Percentiles rank a stretch among this genome's conserved stretches.
phyloP scores from a whole-genome alignment of 305 asterid species.

The Solanum hybrid region DNA sequence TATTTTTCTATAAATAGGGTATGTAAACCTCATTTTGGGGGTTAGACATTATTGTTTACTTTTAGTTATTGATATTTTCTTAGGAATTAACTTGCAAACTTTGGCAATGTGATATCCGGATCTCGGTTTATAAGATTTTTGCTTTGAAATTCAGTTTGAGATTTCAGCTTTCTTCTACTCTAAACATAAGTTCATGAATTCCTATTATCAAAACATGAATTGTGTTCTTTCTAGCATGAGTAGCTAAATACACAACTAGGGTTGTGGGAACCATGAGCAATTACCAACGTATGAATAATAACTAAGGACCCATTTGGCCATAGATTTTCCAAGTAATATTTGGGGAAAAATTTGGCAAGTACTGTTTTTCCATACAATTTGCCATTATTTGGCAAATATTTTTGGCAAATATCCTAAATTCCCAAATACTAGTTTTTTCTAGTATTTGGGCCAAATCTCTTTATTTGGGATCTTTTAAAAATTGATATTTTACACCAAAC shows the following conservation, averaged over 20 bases:
- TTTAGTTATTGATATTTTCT: background rate
- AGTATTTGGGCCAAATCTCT: too few relatives aligned
- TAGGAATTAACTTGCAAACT: background rate
- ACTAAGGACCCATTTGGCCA: too few relatives aligned
- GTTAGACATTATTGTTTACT: background rate
- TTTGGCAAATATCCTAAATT: too few relatives aligned
- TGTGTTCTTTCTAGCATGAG: background rate
- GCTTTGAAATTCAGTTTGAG: background rate
- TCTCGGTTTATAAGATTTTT: background rate
- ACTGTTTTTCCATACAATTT: too few relatives aligned
- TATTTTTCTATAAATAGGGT: background rate
- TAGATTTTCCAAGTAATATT: too few relatives aligned
- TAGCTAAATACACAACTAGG: background rate
- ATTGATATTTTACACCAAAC: too few relatives aligned
- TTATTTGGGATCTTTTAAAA: too few relatives aligned
- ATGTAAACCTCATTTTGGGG: background rate
- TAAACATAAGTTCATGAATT: background rate
- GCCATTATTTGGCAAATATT: too few relatives aligned
- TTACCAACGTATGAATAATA: background rate
- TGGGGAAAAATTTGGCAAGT: too few relatives aligned
- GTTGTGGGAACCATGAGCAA: background rate
- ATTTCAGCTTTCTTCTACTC: background rate
- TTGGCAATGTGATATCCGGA: background rate
- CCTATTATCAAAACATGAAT: background rate
- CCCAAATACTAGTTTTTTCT: too few relatives aligned